Percentiles rank a stretch among this genome's conserved stretches.
Conservation (phyloP, 1,284 basidiomycete species). For the Ustilago crameri region DNA sequence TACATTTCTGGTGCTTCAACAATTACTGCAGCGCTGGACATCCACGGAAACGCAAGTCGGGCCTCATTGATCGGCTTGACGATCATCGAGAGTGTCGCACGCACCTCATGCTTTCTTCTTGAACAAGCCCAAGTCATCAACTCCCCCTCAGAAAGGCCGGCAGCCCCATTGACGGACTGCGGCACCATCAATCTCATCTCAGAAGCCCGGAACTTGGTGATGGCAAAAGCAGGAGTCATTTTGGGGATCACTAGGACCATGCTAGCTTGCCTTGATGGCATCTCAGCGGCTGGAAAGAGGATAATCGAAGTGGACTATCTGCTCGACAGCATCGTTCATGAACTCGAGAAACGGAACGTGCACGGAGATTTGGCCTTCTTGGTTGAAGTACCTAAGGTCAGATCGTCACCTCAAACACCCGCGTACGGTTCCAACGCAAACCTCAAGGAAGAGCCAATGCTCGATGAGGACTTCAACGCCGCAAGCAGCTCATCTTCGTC, state of each 20-base stretch:
- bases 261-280: neutral
- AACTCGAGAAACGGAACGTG: neutral
- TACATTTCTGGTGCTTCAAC: neutral
- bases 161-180: neutral
- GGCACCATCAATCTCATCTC: neutral
- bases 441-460: too few species aligned
- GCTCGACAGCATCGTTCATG: neutral
- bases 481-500: too few species aligned
- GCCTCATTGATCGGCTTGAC: conserved; percentile 2
- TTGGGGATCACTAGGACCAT: neutral
- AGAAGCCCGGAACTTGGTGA: neutral
- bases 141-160: neutral
- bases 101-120: conserved; percentile 5
- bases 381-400: neutral
- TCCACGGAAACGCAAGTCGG: neutral
- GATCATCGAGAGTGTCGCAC: conserved; percentile 22
- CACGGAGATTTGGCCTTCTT: neutral
- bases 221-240: neutral
- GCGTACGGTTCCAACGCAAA: too few species aligned
- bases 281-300: neutral
- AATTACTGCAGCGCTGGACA: neutral
- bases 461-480: too few species aligned
- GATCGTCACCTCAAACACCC: too few species aligned
- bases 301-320: neutral
- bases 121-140: neutral